Conservation (phyloP, 306 rosid species). For the Gynostemma pentaphyllum region DNA sequence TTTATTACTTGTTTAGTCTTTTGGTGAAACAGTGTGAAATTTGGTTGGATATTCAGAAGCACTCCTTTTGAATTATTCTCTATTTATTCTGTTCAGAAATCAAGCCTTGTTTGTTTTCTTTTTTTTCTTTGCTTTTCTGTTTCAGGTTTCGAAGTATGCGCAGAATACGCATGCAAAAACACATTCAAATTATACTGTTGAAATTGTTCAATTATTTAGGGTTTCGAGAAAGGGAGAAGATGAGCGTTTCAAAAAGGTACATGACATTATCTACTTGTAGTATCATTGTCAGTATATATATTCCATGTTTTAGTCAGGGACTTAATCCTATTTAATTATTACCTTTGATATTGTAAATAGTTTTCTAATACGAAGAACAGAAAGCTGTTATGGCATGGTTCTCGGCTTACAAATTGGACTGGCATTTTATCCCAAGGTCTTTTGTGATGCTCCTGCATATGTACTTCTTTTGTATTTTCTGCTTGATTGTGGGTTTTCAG, state of each 20-base stretch:
- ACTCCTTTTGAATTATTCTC: neutral
- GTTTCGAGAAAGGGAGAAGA: conserved; percentile 57
- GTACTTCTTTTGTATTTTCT: neutral
- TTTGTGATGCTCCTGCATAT: neutral
- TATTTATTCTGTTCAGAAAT: neutral
- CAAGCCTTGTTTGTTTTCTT: conserved; percentile 14
- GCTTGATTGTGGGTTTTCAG: conserved; percentile 4
- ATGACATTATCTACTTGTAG: conserved; percentile 3
- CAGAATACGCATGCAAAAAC: conserved; percentile 83
- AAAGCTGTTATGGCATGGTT: conserved; percentile 96
- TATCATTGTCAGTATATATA: neutral
- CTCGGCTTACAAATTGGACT: conserved; percentile 93
- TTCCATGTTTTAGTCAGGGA: neutral
- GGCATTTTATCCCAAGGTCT: conserved; percentile 96
- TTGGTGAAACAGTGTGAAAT: neutral
- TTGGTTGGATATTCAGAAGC: neutral
- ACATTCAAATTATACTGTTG: conserved; percentile 66
- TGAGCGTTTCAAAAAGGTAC: conserved; percentile 68
- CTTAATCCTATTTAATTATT: neutral
- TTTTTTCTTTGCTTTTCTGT: conserved; percentile 2
- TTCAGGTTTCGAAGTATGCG: conserved; percentile 65
- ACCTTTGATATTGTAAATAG: conserved; percentile 29
- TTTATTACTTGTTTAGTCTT: neutral
- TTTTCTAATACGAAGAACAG: conserved; percentile 57
- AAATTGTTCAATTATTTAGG: conserved; percentile 59